Percentiles rank a stretch among this genome's conserved stretches.
Evolutionary conservation across 805 yeast species (phyloP).

Genomic region (Blastobotrys terrestris): DNA sequence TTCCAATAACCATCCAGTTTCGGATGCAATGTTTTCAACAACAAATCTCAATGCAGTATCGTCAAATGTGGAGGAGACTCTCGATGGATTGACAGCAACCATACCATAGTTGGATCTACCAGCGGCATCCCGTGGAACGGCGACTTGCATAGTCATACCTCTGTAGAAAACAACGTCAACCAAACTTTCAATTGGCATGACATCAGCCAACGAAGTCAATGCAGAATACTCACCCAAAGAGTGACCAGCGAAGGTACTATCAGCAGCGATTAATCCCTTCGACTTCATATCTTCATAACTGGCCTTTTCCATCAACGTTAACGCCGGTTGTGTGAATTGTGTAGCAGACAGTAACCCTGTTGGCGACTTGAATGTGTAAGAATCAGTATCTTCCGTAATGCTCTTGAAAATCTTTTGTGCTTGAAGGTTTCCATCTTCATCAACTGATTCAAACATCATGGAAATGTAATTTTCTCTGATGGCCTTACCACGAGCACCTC

Average conservation of each 20-base stretch:
- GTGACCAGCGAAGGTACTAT: constrained; percentile 97
- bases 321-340: constrained; percentile 98
- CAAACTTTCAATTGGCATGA: constrained; percentile 95
- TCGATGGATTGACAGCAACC: constrained; percentile 97
- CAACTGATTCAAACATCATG: constrained; percentile 96
- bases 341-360: constrained; percentile 95
- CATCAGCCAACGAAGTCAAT: constrained; percentile 92
- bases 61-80: constrained; percentile 80
- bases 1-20: constrained; percentile 91
- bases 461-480: constrained; percentile 91
- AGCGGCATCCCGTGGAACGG: constrained; percentile 91
- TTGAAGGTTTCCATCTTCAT: constrained; percentile 71
- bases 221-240: constrained; percentile 99
- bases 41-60: constrained; percentile 94
- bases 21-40: constrained; percentile 75
- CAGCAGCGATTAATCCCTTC: constrained; percentile 90
- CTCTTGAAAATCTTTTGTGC: constrained; percentile 95
- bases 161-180: constrained; percentile 98
- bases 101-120: constrained; percentile 99
- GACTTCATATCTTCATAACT: constrained; percentile 95
- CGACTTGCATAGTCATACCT: constrained; percentile 99
- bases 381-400: constrained; percentile 72
- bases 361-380: constrained; percentile 85
- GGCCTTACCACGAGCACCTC: constrained; percentile 94
- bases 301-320: constrained; percentile 98